Conservation (phyloP, 768 basidiomycete genomes). For the Psilocybe azurescens region DNA sequence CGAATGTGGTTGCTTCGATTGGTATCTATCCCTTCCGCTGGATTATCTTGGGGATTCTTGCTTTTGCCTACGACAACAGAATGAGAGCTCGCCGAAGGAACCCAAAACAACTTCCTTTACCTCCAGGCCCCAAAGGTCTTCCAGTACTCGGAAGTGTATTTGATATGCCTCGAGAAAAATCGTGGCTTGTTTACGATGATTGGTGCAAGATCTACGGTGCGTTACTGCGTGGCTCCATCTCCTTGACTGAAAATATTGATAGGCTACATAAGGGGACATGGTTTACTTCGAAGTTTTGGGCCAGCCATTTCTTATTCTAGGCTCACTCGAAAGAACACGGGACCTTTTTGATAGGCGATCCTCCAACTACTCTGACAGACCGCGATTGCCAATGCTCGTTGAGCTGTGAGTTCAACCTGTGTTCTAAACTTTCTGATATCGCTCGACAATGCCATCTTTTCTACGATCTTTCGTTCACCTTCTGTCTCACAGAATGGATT, state of each 20-base stretch:
- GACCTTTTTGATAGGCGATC: constrained; percentile 63
- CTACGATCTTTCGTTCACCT: too few species aligned
- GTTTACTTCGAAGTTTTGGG: constrained; percentile 54
- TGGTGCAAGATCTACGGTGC: constrained; percentile 38
- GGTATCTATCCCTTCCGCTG: too few species aligned
- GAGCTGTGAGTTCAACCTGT: constrained; percentile 41
- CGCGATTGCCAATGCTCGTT: constrained; percentile 50
- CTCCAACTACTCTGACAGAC: constrained; percentile 57
- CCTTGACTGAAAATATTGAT: too few species aligned
- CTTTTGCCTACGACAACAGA: too few species aligned
- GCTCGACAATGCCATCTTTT: not conserved
- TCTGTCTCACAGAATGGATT: constrained; percentile 19
- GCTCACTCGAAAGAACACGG: constrained; percentile 33
- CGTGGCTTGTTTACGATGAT: constrained; percentile 34
- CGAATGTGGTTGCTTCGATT: too few species aligned
- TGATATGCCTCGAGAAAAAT: constrained; percentile 30
- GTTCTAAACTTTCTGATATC: not conserved
- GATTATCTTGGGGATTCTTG: too few species aligned
- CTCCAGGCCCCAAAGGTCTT: constrained; percentile 36
- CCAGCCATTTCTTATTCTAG: constrained; percentile 29
- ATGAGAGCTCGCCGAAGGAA: too few species aligned
- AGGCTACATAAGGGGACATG: constrained; percentile 47
- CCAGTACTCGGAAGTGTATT: constrained; percentile 36
- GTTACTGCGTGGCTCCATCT: not conserved
- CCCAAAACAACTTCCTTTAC: constrained; percentile 2